Conservation (phyloP, 2,329 filamentous ascomycete genomes). For the Hypoxylon sp. region DNA sequence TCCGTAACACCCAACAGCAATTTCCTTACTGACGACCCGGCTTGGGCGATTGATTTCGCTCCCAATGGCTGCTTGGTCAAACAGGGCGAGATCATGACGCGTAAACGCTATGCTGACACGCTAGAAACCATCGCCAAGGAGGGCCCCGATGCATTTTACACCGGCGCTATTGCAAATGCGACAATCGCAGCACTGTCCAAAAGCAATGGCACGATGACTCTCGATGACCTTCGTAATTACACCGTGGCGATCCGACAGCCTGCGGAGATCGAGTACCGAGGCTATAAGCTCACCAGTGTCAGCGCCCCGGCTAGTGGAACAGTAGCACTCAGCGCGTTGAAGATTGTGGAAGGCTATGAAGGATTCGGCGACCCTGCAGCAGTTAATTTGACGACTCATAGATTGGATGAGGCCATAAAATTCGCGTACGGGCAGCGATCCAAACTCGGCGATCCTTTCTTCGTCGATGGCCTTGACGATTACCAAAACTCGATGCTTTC, state of each 20-base stretch:
- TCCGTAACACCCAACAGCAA: constrained; percentile 54
- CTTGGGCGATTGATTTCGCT: constrained; percentile 87
- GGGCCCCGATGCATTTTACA: constrained; percentile 54
- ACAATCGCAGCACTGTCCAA: constrained; percentile 67
- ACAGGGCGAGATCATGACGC: constrained; percentile 51
- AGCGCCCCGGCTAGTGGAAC: constrained; percentile 78
- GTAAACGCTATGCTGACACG: constrained; percentile 63
- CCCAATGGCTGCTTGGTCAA: constrained; percentile 48
- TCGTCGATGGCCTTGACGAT: constrained; percentile 67
- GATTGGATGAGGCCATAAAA: constrained; percentile 82
- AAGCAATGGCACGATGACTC: constrained; percentile 79
- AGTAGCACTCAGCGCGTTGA: constrained; percentile 76
- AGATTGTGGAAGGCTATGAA: constrained; percentile 76
- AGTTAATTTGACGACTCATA: constrained; percentile 73
- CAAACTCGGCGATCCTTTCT: constrained; percentile 78
- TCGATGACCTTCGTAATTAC: constrained; percentile 81
- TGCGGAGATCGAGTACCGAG: constrained; percentile 70
- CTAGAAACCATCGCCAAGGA: constrained; percentile 59
- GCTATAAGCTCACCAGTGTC: constrained; percentile 72
- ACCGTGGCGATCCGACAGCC: constrained; percentile 69
- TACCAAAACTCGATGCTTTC: constrained; percentile 73
- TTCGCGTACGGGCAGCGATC: constrained; percentile 81
- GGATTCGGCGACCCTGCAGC: constrained; percentile 65
- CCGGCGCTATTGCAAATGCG: constrained; percentile 49
- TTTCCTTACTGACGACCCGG: constrained; percentile 75